Conservation (phyloP, 768 basidiomycete genomes). For the Daedalea quercina region DNA sequence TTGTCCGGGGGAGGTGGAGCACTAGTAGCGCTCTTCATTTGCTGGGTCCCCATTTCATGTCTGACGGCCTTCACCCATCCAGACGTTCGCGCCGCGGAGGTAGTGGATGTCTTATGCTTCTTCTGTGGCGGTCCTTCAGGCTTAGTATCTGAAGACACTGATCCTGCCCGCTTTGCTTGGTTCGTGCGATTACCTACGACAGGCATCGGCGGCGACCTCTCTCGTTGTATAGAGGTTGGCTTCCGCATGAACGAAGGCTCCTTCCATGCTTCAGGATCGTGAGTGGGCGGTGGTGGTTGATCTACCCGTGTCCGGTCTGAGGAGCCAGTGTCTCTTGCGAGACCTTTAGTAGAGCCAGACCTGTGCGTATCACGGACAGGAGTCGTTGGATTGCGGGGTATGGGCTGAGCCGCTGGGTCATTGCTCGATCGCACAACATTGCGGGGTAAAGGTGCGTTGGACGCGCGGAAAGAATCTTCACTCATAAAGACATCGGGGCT, state of each 20-base stretch:
- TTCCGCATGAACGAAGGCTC: conserved; percentile 13
- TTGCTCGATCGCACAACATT: background rate
- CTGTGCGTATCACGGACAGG: background rate
- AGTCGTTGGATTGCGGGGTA: background rate
- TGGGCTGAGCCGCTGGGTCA: background rate
- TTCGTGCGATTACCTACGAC: background rate
- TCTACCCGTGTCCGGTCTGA: background rate
- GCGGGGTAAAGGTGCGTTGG: background rate
- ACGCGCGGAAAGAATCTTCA: conserved; percentile 3
- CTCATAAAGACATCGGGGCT: conserved; percentile 12
- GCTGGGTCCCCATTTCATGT: background rate
- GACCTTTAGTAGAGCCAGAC: background rate
- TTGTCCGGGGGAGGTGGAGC: background rate
- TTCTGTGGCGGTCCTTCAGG: background rate
- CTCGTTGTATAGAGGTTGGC: background rate
- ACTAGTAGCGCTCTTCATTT: background rate
- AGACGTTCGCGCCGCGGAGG: conserved; percentile 1
- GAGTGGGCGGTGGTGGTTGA: background rate
- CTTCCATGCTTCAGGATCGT: conserved; percentile 13
- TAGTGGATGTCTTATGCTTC: conserved; percentile 1
- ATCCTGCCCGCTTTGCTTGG: background rate
- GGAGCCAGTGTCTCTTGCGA: background rate
- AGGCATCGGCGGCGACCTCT: background rate
- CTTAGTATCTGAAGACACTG: background rate
- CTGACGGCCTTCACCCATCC: background rate